Evolutionary conservation across 2,329 filamentous ascomycete species (phyloP).

Genomic region (Cercospora zeina): DNA sequence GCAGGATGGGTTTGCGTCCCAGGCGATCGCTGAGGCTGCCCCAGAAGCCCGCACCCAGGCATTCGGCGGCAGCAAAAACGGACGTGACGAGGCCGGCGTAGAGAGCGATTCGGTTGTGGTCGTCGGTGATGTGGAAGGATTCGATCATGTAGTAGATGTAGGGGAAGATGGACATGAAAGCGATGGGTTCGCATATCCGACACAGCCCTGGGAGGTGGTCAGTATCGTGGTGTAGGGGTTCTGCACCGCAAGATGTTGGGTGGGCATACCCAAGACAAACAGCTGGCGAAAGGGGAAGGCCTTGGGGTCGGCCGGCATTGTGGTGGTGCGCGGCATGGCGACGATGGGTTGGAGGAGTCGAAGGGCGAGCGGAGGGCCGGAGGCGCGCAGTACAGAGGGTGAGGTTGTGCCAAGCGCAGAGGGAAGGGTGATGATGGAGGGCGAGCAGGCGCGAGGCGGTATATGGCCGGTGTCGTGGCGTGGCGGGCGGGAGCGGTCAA

Average conservation of each 20-base stretch:
- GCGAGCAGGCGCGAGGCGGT: conserved; percentile 18
- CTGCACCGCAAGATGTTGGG: background rate
- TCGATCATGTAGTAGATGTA: conserved; percentile 98
- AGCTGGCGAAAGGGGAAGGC: conserved; percentile 61
- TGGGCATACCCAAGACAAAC: conserved; percentile 54
- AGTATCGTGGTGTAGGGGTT: background rate
- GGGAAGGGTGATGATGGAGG: background rate
- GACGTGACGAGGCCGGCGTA: conserved; percentile 97
- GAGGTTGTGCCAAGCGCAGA: conserved; percentile 18
- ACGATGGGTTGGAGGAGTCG: conserved; percentile 6
- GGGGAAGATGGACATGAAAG: conserved; percentile 99
- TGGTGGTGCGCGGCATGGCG: conserved; percentile 24
- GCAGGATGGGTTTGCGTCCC: conserved; percentile 86
- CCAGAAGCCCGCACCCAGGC: conserved; percentile 89
- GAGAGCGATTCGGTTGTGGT: conserved; percentile 77
- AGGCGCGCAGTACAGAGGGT: background rate
- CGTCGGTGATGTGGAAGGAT: conserved; percentile 80
- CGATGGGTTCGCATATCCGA: conserved; percentile 96
- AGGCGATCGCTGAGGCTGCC: conserved; percentile 87
- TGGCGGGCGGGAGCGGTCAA: conserved; percentile 19
- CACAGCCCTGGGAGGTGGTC: conserved; percentile 55
- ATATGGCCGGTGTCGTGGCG: conserved; percentile 18
- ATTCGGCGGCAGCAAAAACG: conserved; percentile 93
- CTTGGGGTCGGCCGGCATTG: conserved; percentile 32
- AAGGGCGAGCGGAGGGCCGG: background rate